Percentiles rank a stretch among this genome's conserved stretches.
Evolutionary conservation across 306 rosid species (phyloP).

Genomic region (Purshia tridentata): DNA sequence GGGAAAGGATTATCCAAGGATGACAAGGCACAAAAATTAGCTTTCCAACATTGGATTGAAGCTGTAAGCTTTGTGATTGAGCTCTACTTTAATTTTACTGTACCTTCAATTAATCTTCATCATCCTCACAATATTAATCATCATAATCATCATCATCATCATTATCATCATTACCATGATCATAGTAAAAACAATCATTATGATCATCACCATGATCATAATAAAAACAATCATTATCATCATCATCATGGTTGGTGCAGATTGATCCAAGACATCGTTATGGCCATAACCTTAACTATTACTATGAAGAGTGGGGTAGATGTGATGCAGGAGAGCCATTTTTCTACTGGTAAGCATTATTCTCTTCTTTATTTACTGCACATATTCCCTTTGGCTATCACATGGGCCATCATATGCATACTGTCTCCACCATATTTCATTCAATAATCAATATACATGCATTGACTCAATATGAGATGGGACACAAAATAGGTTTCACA

Average conservation of each 20-base stretch:
- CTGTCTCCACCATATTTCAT: no score
- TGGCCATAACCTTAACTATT: slow-evolving; percentile 43
- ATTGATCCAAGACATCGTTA: slow-evolving; percentile 53
- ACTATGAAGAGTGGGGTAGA: slow-evolving; percentile 42
- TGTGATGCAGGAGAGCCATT: slow-evolving; percentile 40
- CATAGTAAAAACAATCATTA: neutral
- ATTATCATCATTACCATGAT: no score
- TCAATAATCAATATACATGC: no score
- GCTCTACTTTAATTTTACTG: neutral
- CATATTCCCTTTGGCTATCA: no score
- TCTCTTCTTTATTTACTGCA: no score
- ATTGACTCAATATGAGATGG: no score
- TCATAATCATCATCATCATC: neutral
- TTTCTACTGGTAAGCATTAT: slow-evolving; percentile 39
- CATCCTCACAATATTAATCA: no score
- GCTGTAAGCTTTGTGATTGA: slow-evolving; percentile 32
- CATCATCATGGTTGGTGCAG: slow-evolving; percentile 20
- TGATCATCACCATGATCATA: neutral
- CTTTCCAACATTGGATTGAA: slow-evolving; percentile 52
- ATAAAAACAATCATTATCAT: neutral
- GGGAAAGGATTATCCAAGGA: slow-evolving; percentile 42
- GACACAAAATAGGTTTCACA: no score
- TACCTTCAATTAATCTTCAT: neutral
- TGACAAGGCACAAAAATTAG: slow-evolving; percentile 45
- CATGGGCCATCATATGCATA: no score